Evolutionary conservation across 225 moss, liverwort and hornwort genomes (phyloP), one percentile per base, ranked within the genome.

Genomic region (Bryoerythrophyllum caledonicum): DNA sequence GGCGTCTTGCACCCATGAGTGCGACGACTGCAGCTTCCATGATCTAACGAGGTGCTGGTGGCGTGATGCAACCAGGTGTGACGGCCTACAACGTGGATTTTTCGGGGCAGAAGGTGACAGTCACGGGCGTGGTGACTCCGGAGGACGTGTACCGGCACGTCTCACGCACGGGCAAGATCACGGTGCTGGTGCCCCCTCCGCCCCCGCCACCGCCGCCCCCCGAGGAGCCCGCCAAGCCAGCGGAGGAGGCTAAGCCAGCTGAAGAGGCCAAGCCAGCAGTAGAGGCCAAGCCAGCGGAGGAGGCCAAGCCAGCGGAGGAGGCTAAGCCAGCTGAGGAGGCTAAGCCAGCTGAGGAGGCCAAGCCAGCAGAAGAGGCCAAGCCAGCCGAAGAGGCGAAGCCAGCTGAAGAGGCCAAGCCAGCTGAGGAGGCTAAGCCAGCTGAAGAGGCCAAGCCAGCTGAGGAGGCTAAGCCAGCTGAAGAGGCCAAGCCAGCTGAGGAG

Each of bases 101-200:
- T 27, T 83, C 70, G 34, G 85, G 81, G 0, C 88, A 88, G 26
- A 78, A 83, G 70, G 88, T 88, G 63, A 85, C 83, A 0, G 85
- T 88, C 17, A 85, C 83, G 0, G 88, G 88, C 4, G 35, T 26
- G 61, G 76, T 85, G 7, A 81, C 82, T 2, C 85, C 88, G 0
- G 88, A 88, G 71, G 85, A 83, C 28, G 88, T 88, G 24, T 88
- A 85, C 55, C 78, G 79, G 0, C 44, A 85, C 2, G 88, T 88
- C 0, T 80, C 85, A 4, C 82, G 85, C 40, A 85, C 88, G 1
- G 88, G 88, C 1, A 88, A 88, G 62, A 83, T 88, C 21, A 88
- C 88, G 20, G 71, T 83, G 74, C 1, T 88, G 41, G 87, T 88
- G 16, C 87, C 85, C 0, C 87, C 87, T 0, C 81, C 83, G 0